Base-by-base conservation (phyloP, 1,284 basidiomycete species). In the Austroboletus niveus region DNA sequence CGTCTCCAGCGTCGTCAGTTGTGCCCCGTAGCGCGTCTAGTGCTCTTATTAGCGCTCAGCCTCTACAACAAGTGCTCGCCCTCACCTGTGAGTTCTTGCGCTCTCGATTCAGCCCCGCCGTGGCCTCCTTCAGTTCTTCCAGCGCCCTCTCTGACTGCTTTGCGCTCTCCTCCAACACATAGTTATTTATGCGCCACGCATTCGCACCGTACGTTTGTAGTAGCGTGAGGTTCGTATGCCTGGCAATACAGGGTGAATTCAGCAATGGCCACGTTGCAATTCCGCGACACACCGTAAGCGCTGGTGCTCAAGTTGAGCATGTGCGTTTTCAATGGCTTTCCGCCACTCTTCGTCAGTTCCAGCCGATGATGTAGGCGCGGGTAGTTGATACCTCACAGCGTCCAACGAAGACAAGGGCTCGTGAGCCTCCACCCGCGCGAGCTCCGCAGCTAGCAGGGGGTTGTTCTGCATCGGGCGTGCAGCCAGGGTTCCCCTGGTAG, bases 101-200 rank as follows among this genome's bases (percentile, higher is more conserved):
- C 52, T 87, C 82, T 45, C 94, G 79, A 68, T 97, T 97, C 56
- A 97, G 78, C 52, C 91, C 87, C 0, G 87, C 86, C 0, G 88
- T 88, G 48, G 86, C 70, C 61, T 89, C 81, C 66, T 86, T 87
- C 60, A 92, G 57, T 41, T 81, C 79, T 57, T 92, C 87, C 5
- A 92, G 73, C 14, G 85, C 76, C 51, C 78, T 76, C 66, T 95
- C 91, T 7, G 87, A 73, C 57, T 86, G 81, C 59, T 86, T 87
- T 8, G 87, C 83, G 39, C 87, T 84, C 32, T 85, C 79, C 68
- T 96, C 92, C 24, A 94, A 73, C 31, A 90, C 77, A 66, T 93
- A 94, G 71, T 97, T 96, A 66, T 92, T 85, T 68, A 96, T 85
- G 57, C 88, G 81, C 90, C 92, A 97, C 10, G 89, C 86, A 73